These are phyloP conservation scores for Plantago rigida DNA, from an alignment of 305 asterid genomes.

Conservation along the genomic window DNA sequence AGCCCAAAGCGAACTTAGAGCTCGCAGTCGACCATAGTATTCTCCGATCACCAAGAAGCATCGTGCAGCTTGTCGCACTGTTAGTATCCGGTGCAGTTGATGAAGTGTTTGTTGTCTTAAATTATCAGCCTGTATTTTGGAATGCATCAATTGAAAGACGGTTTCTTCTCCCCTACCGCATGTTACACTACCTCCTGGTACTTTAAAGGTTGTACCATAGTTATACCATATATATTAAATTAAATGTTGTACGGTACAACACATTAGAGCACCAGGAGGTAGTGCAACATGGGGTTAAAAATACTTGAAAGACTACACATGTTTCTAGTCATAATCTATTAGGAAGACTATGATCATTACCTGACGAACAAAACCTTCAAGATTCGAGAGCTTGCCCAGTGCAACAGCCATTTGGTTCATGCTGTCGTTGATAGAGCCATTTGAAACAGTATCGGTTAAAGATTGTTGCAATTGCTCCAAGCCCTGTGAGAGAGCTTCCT, in stretches of 20 bases:
- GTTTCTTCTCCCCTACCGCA: too few relatives aligned
- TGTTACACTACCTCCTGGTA: too few relatives aligned
- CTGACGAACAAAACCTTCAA: slow-evolving; percentile 86
- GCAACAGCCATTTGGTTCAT: slow-evolving; percentile 90
- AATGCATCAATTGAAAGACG: neutral
- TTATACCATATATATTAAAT: too few relatives aligned
- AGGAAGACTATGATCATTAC: slow-evolving; percentile 28
- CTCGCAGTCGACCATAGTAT: slow-evolving; percentile 75
- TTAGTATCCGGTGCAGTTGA: slow-evolving; percentile 55
- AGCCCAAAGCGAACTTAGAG: slow-evolving; percentile 87
- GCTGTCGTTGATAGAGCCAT: slow-evolving; percentile 46
- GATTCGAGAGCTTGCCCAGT: slow-evolving; percentile 72
- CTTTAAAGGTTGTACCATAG: too few relatives aligned
- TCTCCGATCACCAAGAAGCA: slow-evolving; percentile 84
- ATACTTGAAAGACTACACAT: neutral
- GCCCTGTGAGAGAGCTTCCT: slow-evolving; percentile 85
- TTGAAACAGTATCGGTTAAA: slow-evolving; percentile 52
- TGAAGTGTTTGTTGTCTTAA: slow-evolving; percentile 81
- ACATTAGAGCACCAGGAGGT: too few relatives aligned
- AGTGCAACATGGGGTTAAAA: too few relatives aligned
- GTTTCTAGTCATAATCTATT: neutral
- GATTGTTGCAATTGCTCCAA: slow-evolving; percentile 84
- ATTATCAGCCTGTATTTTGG: slow-evolving; percentile 63
- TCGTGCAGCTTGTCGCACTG: slow-evolving; percentile 75
- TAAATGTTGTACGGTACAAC: too few relatives aligned